Percentiles rank a stretch among this genome's conserved stretches.
Evolutionary conservation across 129 eudicot species (phyloP).

Genomic region (Flaveria bidentis): DNA sequence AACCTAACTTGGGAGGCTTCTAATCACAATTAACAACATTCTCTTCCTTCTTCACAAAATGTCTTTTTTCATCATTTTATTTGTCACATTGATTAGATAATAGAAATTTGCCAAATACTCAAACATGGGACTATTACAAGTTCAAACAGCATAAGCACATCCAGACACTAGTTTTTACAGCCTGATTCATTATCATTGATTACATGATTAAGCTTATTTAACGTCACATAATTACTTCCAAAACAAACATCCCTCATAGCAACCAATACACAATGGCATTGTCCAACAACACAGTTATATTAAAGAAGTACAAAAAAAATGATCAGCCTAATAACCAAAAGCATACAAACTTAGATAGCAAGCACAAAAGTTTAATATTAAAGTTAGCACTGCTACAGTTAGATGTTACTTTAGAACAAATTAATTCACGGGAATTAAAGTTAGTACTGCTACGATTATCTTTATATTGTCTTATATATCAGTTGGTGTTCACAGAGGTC

Average conservation of each 20-base stretch:
- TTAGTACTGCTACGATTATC: not conserved
- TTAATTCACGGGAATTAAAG: not conserved
- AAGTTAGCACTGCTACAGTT: not conserved
- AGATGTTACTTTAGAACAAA: not conserved
- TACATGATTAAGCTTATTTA: not conserved
- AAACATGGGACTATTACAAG: not conserved
- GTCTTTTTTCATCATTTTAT: not conserved
- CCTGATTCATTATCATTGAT: not conserved
- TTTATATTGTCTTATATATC: no score
- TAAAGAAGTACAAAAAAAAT: not conserved
- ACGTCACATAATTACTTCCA: not conserved
- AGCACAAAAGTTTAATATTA: not conserved
- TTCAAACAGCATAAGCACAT: not conserved
- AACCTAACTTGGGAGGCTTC: no score
- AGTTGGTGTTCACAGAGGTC: not conserved
- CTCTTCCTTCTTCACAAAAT: no score
- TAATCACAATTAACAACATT: no score
- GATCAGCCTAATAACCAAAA: not conserved
- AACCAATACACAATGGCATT: not conserved
- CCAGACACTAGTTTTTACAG: conserved; percentile 2
- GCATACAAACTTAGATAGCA: not conserved
- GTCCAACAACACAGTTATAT: not conserved
- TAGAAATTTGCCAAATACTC: not conserved
- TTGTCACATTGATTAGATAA: not conserved
- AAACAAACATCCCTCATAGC: not conserved